Evolutionary conservation across 805 yeast species (phyloP), one percentile per base, ranked within the genome.

Genomic region (Barnettozyma vustinii): DNA sequence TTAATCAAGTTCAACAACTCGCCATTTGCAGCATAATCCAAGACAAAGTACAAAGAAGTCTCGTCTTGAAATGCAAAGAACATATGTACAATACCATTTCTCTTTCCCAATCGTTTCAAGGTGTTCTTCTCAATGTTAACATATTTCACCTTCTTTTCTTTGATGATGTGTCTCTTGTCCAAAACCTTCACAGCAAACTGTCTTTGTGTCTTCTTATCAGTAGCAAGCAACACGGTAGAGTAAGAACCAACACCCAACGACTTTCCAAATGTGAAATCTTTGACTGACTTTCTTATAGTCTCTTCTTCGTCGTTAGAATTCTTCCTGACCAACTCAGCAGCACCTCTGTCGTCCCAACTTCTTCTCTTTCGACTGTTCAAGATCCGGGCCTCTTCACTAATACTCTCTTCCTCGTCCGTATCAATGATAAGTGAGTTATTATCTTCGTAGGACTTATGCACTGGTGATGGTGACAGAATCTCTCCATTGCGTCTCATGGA

Each of bases 171-270:
- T 49, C 84, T 75, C 62, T 87, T 87, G 62, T 83, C 89, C 48
- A 87, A 67, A 4, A 86, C 78, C 62, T 87, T 87, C 10, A 87
- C 83, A 1, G 96, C 96, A 62, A 82, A 87, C 16, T 91, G 84
- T 51, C 84, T 80, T 50, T 77, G 75, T 42, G 87, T 84, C 58
- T 81, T 89, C 42, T 81, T 70, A 52, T 94, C 96, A 1, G 87
- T 77, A 0, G 97, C 99, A 37, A 88, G 77, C 56, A 81, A 78
- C 4, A 92, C 99, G 1, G 96, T 91, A 9, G 97, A 90, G 63
- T 92, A 94, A 7, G 97, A 89, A 2, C 99, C 99, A 63, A 88
- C 96, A 27, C 99, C 99, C 26, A 94, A 77, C 40, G 85, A 81
- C 16, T 87, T 81, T 9, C 96, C 95, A 63, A 94, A 89, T 53